Conservation (phyloP, 345 rosid species). For the Linum usitatissimum region DNA sequence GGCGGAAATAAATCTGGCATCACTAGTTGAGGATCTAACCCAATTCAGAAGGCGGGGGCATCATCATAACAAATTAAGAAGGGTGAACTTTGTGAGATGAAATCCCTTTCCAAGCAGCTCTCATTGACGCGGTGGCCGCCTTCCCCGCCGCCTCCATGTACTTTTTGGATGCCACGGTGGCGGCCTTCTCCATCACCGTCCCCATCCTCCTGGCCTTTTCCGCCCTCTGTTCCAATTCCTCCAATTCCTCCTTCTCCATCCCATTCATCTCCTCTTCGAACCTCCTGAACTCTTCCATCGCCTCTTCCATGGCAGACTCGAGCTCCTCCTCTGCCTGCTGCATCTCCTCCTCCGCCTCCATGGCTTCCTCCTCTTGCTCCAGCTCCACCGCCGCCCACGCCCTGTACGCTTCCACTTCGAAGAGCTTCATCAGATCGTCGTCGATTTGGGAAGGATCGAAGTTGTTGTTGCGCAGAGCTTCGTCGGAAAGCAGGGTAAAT, state of each 20-base stretch:
- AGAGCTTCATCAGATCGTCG: slow-evolving; percentile 68
- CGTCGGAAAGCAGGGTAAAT: slow-evolving; percentile 65
- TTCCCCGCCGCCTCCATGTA: slow-evolving; percentile 68
- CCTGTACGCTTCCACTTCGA: slow-evolving; percentile 74
- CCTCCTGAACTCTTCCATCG: background rate
- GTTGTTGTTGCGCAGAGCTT: slow-evolving; percentile 51
- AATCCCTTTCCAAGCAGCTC: slow-evolving; percentile 57
- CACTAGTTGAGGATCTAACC: too few relatives aligned
- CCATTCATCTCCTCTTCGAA: background rate
- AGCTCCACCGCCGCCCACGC: slow-evolving; percentile 69
- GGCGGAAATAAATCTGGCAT: too few relatives aligned
- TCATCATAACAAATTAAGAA: slow-evolving; percentile 23
- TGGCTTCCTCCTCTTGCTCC: slow-evolving; percentile 31
- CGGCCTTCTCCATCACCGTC: slow-evolving; percentile 19
- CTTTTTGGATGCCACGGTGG: slow-evolving; percentile 47
- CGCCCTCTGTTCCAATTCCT: background rate
- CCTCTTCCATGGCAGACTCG: slow-evolving; percentile 30
- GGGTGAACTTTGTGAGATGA: slow-evolving; percentile 69
- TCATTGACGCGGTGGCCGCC: slow-evolving; percentile 78
- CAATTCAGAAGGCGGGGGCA: too few relatives aligned
- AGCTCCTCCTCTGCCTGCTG: background rate
- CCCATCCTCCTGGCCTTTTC: background rate
- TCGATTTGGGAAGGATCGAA: slow-evolving; percentile 68
- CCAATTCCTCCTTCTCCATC: background rate
- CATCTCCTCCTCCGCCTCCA: slow-evolving; percentile 32